A percentile compares a stretch with the other conserved stretches of the same genome.
These are phyloP conservation scores for Eustoma russellianum DNA, from an alignment of 257 asterid genomes.

Conservation along the genomic window DNA sequence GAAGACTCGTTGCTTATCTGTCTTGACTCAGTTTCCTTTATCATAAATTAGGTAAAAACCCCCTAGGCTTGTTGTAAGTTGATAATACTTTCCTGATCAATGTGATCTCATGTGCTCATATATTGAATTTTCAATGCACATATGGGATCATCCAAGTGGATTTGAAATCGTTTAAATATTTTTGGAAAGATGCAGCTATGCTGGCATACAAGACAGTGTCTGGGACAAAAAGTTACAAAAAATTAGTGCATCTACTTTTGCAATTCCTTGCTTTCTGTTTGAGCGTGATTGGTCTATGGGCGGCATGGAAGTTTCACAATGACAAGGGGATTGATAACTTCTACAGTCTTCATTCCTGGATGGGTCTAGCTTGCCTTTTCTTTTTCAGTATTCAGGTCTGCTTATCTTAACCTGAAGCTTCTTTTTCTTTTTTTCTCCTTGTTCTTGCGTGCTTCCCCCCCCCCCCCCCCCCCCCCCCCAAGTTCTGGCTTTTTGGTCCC, in stretches of 20 bases:
- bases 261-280: slow-evolving; percentile 46
- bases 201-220: slow-evolving; percentile 70
- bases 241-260: slow-evolving; percentile 54
- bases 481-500: too few species aligned
- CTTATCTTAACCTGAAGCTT: background rate
- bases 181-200: slow-evolving; percentile 37
- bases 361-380: slow-evolving; percentile 63
- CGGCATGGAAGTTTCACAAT: slow-evolving; percentile 69
- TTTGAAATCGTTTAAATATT: background rate
- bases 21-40: too few species aligned
- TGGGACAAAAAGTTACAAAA: slow-evolving; percentile 51
- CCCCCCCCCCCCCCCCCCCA: too few species aligned
- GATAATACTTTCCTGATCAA: too few species aligned
- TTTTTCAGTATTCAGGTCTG: slow-evolving; percentile 62
- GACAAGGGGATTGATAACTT: slow-evolving; percentile 69
- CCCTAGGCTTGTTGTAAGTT: too few species aligned
- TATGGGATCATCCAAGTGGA: background rate
- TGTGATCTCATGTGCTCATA: too few species aligned
- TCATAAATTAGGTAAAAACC: too few species aligned
- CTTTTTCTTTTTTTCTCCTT: background rate
- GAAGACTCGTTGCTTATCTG: too few species aligned
- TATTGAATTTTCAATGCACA: too few species aligned
- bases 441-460: too few species aligned
- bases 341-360: slow-evolving; percentile 85
- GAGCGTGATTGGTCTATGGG: slow-evolving; percentile 57